Base-by-base conservation (phyloP, 495 filamentous ascomycete species). In the Trichoderma erinaceum region DNA sequence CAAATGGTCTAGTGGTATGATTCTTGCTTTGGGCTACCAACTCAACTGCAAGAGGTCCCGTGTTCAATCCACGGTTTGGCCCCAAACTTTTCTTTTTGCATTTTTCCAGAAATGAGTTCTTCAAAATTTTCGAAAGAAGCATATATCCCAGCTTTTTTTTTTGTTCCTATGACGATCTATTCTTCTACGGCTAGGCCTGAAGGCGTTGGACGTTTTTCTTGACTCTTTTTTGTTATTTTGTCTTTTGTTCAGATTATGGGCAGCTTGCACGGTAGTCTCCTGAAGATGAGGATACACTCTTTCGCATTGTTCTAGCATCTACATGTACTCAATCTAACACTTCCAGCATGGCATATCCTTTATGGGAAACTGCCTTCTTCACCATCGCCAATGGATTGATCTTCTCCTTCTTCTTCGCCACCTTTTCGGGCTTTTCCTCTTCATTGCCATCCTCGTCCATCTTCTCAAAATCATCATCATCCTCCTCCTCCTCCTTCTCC, bases 281-380 rank as follows among this genome's bases (percentile, higher is more conserved):
- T 48, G 15, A 1, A 48, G 12, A 48, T 0, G 1, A 38, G 8
- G 35, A 38, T 38, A 38, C 5, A 7, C 8, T 0, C 8, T 38
- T 12, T 63, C 1, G 27, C 8, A 63, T 35, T 63, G 56, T 38
- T 5, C 35, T 38, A 38, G 8, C 8, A 10, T 10, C 35, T 38
- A 27, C 56, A n/a, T 23, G 23, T 21, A n/a, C 23, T 64, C 66
- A 81, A 67, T 83, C 81, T 5, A 81, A 67, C 27, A 83, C 79
- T 71, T 73, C 70, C 69, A 84, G 69, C 79, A 82, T 81, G 4
- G 70, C 68, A 67, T 81, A 83, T 2, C 76, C 74, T 56, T 75
- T 73, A 71, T 81, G 79, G 5, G 71, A 69, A 44, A 83, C 73
- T 2, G 78, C 78, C 74, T 77, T 81, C 74, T 71, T 79, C 35